phyloP scores from a whole-genome alignment of 2,329 filamentous ascomycete genomes.

The Pseudogymnoascus sp. region DNA sequence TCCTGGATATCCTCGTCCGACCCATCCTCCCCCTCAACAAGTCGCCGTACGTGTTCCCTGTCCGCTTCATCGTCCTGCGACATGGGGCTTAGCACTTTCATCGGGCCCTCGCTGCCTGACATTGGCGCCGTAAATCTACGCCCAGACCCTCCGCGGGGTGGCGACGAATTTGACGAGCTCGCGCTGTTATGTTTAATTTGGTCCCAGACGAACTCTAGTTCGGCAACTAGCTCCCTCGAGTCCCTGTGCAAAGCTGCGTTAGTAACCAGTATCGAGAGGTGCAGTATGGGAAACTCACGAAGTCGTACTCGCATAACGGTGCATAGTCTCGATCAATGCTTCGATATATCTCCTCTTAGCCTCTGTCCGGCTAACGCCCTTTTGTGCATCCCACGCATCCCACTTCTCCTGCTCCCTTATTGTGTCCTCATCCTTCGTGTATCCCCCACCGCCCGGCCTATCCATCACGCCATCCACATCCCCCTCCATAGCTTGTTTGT shows the following conservation, averaged over 20 bases:
- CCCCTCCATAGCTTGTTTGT: conserved; percentile 99
- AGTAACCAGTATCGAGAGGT: background rate
- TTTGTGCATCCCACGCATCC: conserved; percentile 93
- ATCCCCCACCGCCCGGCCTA: conserved; percentile 53
- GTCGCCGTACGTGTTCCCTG: conserved; percentile 40
- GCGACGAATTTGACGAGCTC: conserved; percentile 52
- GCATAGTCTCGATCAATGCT: conserved; percentile 93
- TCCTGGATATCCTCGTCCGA: conserved; percentile 36
- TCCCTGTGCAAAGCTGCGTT: conserved; percentile 45
- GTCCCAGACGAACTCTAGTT: conserved; percentile 99
- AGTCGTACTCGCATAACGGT: conserved; percentile 81
- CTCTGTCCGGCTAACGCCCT: conserved; percentile 76
- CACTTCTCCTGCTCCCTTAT: conserved; percentile 60
- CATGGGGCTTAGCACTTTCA: conserved; percentile 75
- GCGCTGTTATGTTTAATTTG: conserved; percentile 86
- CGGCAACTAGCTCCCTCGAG: conserved; percentile 77
- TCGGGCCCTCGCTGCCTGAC: conserved; percentile 46
- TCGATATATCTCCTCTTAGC: conserved; percentile 92
- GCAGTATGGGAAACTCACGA: conserved; percentile 42
- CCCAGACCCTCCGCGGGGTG: conserved; percentile 36
- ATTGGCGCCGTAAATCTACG: conserved; percentile 39
- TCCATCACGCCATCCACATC: conserved; percentile 94
- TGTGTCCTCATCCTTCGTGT: conserved; percentile 45
- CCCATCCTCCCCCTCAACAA: conserved; percentile 41
- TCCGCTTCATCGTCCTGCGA: conserved; percentile 72